Conservation (phyloP, 257 asterid species). For the Primulina huaijiensis region DNA sequence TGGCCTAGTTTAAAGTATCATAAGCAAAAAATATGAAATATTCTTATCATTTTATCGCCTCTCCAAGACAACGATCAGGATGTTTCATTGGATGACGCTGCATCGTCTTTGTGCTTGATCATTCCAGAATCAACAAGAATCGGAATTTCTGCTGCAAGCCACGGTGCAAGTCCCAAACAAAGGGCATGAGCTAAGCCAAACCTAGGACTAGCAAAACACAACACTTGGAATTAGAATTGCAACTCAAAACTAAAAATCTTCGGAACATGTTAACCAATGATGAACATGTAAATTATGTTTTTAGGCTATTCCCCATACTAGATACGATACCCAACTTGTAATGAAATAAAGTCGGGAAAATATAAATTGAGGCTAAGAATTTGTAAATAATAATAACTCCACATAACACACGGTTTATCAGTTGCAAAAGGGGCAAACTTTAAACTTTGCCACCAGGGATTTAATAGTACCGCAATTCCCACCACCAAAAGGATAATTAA, state of each 20-base stretch:
- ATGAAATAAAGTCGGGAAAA: too few relatives aligned
- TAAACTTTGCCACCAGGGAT: too few relatives aligned
- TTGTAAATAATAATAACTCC: too few relatives aligned
- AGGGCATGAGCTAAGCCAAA: slow-evolving; percentile 94
- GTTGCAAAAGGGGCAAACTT: too few relatives aligned
- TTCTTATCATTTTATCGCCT: background rate
- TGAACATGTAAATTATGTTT: too few relatives aligned
- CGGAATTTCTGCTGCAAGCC: slow-evolving; percentile 96
- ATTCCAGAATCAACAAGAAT: slow-evolving; percentile 89
- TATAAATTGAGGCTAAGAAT: too few relatives aligned
- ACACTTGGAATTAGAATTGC: background rate
- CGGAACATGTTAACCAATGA: too few relatives aligned
- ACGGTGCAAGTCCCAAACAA: slow-evolving; percentile 91
- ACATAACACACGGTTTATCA: too few relatives aligned
- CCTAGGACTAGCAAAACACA: slow-evolving; percentile 58
- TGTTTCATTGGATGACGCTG: slow-evolving; percentile 53
- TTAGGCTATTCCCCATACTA: too few relatives aligned
- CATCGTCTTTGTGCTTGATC: slow-evolving; percentile 90
- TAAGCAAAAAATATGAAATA: background rate
- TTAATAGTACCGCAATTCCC: too few relatives aligned
- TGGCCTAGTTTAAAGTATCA: background rate
- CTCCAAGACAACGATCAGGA: slow-evolving; percentile 24
- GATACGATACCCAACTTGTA: too few relatives aligned
- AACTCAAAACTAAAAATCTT: background rate
- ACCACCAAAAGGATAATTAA: too few relatives aligned